A percentile compares a stretch with the other conserved stretches of the same genome.
phyloP scores from a whole-genome alignment of 805 yeast genomes.

The Torulaspora maleeae region DNA sequence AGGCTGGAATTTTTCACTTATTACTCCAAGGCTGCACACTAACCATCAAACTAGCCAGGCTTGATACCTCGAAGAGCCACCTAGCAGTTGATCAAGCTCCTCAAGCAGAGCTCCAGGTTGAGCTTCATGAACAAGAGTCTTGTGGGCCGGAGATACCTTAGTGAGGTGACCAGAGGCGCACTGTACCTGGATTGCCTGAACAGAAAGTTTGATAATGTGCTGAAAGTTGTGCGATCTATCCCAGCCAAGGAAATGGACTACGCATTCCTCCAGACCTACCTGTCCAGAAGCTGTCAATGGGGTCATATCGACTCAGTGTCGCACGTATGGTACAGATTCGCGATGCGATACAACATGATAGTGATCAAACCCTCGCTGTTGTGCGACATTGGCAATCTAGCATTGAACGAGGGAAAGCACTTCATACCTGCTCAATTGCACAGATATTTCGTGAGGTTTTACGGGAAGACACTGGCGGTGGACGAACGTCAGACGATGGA shows the following conservation, averaged over 20 bases:
- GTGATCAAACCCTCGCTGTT: slow-evolving; percentile 22
- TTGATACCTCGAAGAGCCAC: too few relatives aligned
- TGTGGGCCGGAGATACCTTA: slow-evolving; percentile 10
- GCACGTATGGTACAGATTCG: slow-evolving; percentile 31
- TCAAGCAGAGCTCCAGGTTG: not conserved
- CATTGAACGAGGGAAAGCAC: slow-evolving; percentile 22
- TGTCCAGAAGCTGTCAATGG: slow-evolving; percentile 26
- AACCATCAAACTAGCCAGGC: not conserved
- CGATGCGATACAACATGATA: slow-evolving; percentile 18
- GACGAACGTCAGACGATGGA: slow-evolving; percentile 15
- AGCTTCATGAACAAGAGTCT: slow-evolving; percentile 2
- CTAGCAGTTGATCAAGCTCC: not conserved
- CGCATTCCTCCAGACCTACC: slow-evolving; percentile 21
- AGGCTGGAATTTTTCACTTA: not conserved
- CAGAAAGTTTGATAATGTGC: slow-evolving; percentile 22
- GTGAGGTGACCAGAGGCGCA: slow-evolving; percentile 12
- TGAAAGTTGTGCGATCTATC: slow-evolving; percentile 12
- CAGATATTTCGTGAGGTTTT: slow-evolving; percentile 19
- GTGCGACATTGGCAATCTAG: slow-evolving; percentile 27
- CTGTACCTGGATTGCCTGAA: slow-evolving; percentile 26
- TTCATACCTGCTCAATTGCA: slow-evolving; percentile 25
- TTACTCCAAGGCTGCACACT: not conserved
- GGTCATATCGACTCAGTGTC: slow-evolving; percentile 28
- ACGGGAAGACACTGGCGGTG: slow-evolving; percentile 6
- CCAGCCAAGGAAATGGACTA: slow-evolving; percentile 25